Evolutionary conservation across 495 filamentous ascomycete species (phyloP), one percentile per base, ranked within the genome.

Genomic region (Cercophora sp.): DNA sequence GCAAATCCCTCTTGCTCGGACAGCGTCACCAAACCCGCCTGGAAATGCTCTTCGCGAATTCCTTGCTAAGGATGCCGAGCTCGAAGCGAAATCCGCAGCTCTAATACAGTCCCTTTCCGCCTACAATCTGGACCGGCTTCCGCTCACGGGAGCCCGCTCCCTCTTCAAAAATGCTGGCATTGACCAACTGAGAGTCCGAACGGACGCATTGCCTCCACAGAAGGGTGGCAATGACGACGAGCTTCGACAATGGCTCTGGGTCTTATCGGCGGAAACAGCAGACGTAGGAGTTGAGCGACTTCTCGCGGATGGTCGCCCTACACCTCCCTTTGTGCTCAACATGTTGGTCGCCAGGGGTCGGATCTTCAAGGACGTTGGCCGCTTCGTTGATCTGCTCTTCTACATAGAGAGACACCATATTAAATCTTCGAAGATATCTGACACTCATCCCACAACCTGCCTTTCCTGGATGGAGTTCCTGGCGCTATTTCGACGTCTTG

Each of bases 171-270:
- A 8, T n/a, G 19, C 43, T 15, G 16, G 32, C 25, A n/a, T n/a
- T n/a, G n/a, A n/a, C n/a, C n/a, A n/a, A n/a, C n/a, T n/a, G n/a
- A n/a, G n/a, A n/a, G n/a, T n/a, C n/a, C n/a, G n/a, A n/a, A n/a
- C n/a, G n/a, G n/a, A n/a, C n/a, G n/a, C n/a, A n/a, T n/a, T n/a
- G n/a, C n/a, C n/a, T n/a, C n/a, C n/a, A n/a, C n/a, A n/a, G n/a
- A n/a, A n/a, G n/a, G n/a, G n/a, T n/a, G n/a, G n/a, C n/a, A n/a
- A 26, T 74, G 22, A 56, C 59, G 31, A 23, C 15, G 40, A 43
- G 5, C 5, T 43, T n/a, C n/a, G 25, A 5, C 64, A 68, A 47
- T 75, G 72, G 74, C 56, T 65, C 31, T 73, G 70, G 71, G 70
- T 77, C 36, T 31, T 77, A 11, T 66, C 66, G 1, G 67, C 63